These are phyloP conservation scores for Saprolegnia diclina DNA, from an alignment of 352 stramenopile species.

Conservation along the genomic window DNA sequence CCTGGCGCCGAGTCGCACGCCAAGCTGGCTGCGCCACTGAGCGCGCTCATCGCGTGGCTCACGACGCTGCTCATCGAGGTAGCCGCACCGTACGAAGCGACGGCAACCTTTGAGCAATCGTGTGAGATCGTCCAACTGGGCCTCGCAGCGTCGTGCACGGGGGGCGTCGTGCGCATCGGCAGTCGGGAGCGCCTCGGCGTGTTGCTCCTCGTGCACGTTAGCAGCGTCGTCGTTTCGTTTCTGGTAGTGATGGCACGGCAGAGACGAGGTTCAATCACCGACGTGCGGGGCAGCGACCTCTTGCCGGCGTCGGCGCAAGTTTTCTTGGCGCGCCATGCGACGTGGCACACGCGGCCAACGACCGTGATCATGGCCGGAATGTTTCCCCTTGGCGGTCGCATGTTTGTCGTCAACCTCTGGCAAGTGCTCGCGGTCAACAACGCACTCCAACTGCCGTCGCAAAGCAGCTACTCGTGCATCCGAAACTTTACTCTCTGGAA, in stretches of 20 bases:
- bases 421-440: neutral
- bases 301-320: neutral
- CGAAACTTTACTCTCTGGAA: neutral
- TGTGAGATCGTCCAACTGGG: neutral
- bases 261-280: neutral
- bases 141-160: neutral
- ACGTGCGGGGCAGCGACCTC: neutral
- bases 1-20: neutral
- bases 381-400: neutral
- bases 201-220: neutral
- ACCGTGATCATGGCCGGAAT: slow-evolving; percentile 7
- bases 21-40: neutral
- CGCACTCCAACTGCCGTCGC: neutral
- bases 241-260: neutral
- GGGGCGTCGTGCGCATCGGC: slow-evolving; percentile 2
- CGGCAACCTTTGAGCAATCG: neutral
- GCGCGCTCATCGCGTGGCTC: neutral
- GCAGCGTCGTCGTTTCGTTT: neutral
- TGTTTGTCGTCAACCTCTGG: slow-evolving; percentile 11
- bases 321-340: neutral
- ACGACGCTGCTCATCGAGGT: neutral
- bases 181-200: neutral
- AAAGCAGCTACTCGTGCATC: neutral
- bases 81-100: neutral
- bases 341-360: neutral